Conservation (phyloP, 352 stramenopile genomes). For the Phytophthora litchii region DNA sequence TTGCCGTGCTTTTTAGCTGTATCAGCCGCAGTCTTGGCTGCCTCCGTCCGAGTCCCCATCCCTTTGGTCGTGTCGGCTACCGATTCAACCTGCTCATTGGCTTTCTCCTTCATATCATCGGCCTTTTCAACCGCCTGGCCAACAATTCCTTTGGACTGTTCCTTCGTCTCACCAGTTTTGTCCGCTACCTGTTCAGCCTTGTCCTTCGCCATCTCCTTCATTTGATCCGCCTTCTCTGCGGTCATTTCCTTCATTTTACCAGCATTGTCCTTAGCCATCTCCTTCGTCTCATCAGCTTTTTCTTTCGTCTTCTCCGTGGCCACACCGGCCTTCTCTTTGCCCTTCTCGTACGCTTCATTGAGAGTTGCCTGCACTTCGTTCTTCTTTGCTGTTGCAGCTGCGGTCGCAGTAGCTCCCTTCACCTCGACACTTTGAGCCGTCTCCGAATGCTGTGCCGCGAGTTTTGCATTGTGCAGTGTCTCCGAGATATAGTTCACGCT, state of each 20-base stretch:
- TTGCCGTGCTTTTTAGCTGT: slow-evolving; percentile 16
- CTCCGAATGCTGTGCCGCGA: slow-evolving; percentile 51
- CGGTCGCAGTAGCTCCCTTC: slow-evolving; percentile 32
- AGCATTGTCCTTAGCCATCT: slow-evolving; percentile 17
- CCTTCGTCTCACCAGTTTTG: slow-evolving; percentile 12
- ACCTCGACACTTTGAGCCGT: slow-evolving; percentile 47
- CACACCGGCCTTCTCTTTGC: slow-evolving; percentile 36
- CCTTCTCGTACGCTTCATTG: slow-evolving; percentile 29
- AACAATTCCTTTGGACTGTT: slow-evolving; percentile 17
- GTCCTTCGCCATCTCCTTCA: slow-evolving; percentile 20
- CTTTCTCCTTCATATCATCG: slow-evolving; percentile 21
- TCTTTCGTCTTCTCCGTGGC: slow-evolving; percentile 28
- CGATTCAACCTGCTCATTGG: slow-evolving; percentile 18
- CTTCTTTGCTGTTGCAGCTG: slow-evolving; percentile 30
- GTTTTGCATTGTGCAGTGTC: slow-evolving; percentile 63
- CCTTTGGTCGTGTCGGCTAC: slow-evolving; percentile 22
- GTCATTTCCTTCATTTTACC: slow-evolving; percentile 28
- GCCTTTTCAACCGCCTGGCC: slow-evolving; percentile 13
- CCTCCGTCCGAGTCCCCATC: slow-evolving; percentile 9
- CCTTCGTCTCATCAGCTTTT: slow-evolving; percentile 18
- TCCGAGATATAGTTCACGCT: slow-evolving; percentile 73
- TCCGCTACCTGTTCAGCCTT: slow-evolving; percentile 9
- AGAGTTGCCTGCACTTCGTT: slow-evolving; percentile 35
- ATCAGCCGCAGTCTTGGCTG: slow-evolving; percentile 21
- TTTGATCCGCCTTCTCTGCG: slow-evolving; percentile 17